Conservation (phyloP, 805 yeast species). For the Yamadazyma kitorensis region DNA sequence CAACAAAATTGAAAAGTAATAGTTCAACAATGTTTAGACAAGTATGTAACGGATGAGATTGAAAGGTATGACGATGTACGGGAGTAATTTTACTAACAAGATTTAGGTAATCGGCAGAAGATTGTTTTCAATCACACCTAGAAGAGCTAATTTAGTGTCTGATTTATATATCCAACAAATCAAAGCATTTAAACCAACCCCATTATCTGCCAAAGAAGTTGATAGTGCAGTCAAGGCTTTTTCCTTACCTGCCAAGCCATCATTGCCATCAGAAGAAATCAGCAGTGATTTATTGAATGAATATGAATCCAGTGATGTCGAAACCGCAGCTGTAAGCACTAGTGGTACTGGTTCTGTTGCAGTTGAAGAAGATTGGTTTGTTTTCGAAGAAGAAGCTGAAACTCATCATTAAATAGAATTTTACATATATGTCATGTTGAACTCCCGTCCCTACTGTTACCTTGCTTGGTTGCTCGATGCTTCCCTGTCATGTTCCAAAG, state of each 20-base stretch:
- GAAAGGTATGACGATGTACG: constrained; percentile 1
- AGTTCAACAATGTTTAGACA: constrained; percentile 17
- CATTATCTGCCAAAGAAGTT: constrained; percentile 69
- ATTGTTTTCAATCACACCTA: constrained; percentile 41
- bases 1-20: no score
- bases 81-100: constrained; percentile 6
- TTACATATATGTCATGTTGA: no score
- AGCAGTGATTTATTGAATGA: constrained; percentile 65
- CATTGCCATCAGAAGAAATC: constrained; percentile 67
- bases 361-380: constrained; percentile 77
- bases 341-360: constrained; percentile 42
- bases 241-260: constrained; percentile 77
- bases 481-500: no score
- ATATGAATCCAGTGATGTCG: constrained; percentile 69
- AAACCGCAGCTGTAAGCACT: constrained; percentile 44
- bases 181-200: constrained; percentile 83
- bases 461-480: no score
- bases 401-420: no score
- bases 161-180: constrained; percentile 86
- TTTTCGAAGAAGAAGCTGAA: constrained; percentile 58
- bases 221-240: constrained; percentile 80
- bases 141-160: constrained; percentile 61
- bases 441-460: no score
- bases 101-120: constrained; percentile 27
- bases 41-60: no score